Percentiles rank a stretch among this genome's conserved stretches.
Evolutionary conservation across 2,329 filamentous ascomycete species (phyloP).

Genomic region (Rhinocladiella similis): DNA sequence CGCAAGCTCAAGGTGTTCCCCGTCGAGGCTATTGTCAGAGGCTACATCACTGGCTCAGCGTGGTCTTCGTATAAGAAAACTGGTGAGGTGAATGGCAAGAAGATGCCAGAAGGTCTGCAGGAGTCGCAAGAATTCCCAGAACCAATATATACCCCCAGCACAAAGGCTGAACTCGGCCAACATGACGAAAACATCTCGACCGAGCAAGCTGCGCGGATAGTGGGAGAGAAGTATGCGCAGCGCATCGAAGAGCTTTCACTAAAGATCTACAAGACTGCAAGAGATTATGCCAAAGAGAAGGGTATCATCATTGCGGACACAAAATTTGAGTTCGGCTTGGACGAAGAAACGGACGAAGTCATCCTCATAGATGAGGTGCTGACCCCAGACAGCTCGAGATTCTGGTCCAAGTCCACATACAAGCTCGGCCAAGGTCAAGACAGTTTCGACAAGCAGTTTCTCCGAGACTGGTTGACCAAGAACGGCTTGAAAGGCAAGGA

Average conservation of each 20-base stretch:
- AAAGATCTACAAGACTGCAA: slow-evolving; percentile 62
- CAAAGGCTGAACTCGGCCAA: slow-evolving; percentile 76
- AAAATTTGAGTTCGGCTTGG: slow-evolving; percentile 75
- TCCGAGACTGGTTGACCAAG: slow-evolving; percentile 77
- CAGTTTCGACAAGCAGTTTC: slow-evolving; percentile 85
- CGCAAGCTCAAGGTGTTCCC: slow-evolving; percentile 73
- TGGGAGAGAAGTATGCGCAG: slow-evolving; percentile 64
- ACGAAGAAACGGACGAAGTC: slow-evolving; percentile 64
- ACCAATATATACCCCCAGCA: slow-evolving; percentile 77
- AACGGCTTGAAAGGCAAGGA: slow-evolving; percentile 74
- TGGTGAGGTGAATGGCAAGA: slow-evolving; percentile 78
- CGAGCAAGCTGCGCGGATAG: slow-evolving; percentile 60
- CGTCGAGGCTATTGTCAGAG: slow-evolving; percentile 81
- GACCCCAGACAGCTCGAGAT: slow-evolving; percentile 79
- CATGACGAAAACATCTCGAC: slow-evolving; percentile 86
- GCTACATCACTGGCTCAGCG: slow-evolving; percentile 83
- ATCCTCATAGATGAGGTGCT: slow-evolving; percentile 82
- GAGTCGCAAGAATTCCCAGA: slow-evolving; percentile 70
- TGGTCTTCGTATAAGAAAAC: slow-evolving; percentile 74
- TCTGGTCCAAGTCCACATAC: slow-evolving; percentile 78
- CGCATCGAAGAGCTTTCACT: slow-evolving; percentile 67
- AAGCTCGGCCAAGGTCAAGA: slow-evolving; percentile 72
- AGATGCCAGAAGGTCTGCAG: slow-evolving; percentile 65
- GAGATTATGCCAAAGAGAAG: slow-evolving; percentile 62
- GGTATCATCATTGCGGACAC: slow-evolving; percentile 78